phyloP scores from a whole-genome alignment of 192 early-diverging fungal genomes.

The Gonapodya prolifera region DNA sequence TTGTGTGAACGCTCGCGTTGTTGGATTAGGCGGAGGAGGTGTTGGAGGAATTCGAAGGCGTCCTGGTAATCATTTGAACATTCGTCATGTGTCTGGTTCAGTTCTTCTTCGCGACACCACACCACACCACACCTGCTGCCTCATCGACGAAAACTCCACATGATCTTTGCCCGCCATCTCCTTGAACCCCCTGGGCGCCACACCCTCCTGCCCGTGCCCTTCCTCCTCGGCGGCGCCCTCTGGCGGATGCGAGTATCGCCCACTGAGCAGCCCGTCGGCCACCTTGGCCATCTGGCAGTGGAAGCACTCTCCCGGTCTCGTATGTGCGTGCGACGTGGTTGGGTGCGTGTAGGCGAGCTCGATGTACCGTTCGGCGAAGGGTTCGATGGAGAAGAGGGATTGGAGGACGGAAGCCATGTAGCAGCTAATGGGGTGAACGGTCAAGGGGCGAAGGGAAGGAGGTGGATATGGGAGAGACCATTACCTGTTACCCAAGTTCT shows the following conservation, averaged over 20 bases:
- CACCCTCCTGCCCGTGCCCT: constrained; percentile 54
- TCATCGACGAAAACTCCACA: constrained; percentile 92
- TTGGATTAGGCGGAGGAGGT: constrained; percentile 57
- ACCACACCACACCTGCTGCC: constrained; percentile 57
- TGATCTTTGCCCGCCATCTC: constrained; percentile 73
- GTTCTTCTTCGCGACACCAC: no score
- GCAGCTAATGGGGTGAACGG: constrained; percentile 44
- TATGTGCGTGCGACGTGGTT: constrained; percentile 34
- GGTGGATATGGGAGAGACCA: background rate
- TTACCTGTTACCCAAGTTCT: constrained; percentile 88
- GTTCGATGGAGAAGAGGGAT: constrained; percentile 64
- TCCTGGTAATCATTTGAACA: constrained; percentile 33
- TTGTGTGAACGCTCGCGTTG: constrained; percentile 56
- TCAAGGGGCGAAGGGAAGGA: background rate
- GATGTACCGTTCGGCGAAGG: constrained; percentile 59
- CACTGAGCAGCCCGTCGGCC: constrained; percentile 78
- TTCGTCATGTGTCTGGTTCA: no score
- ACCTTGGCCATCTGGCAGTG: constrained; percentile 88
- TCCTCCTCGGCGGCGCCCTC: constrained; percentile 18
- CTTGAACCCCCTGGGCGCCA: constrained; percentile 88
- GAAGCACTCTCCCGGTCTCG: constrained; percentile 60
- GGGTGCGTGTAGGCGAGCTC: constrained; percentile 15
- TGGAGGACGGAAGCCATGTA: constrained; percentile 95
- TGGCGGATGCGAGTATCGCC: constrained; percentile 62
- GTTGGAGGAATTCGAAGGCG: constrained; percentile 85